phyloP scores from a whole-genome alignment of 176 grass and related monocot genomes.

The Oryza nivara region DNA sequence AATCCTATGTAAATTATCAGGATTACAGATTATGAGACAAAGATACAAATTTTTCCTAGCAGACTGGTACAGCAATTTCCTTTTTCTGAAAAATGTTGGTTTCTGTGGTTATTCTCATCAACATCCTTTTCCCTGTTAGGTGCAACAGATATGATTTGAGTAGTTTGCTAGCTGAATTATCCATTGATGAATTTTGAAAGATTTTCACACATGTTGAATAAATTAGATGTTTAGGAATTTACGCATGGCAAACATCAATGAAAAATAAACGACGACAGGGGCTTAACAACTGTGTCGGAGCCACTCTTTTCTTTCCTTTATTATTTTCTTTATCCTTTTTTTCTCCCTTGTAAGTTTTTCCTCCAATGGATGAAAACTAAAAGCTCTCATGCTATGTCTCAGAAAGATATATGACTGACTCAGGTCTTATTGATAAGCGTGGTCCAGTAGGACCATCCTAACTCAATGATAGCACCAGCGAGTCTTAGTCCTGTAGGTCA shows the following conservation, averaged over 20 bases:
- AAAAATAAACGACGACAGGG: background rate
- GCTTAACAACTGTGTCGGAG: background rate
- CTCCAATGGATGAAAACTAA: background rate
- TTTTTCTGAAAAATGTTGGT: background rate
- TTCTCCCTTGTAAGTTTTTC: background rate
- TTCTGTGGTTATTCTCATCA: conserved; percentile 1
- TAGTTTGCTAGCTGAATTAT: background rate
- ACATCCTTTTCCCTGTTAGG: background rate
- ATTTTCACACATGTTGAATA: background rate
- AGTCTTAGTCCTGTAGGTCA: conserved; percentile 10
- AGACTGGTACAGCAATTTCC: background rate
- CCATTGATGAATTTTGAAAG: background rate
- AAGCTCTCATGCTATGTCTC: background rate
- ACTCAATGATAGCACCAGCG: background rate
- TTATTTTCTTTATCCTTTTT: background rate
- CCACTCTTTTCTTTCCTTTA: no score
- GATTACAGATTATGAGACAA: background rate
- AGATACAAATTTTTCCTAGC: background rate
- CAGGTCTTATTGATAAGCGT: background rate
- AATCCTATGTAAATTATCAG: background rate
- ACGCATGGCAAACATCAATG: background rate
- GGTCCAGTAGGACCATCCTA: background rate
- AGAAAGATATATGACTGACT: background rate
- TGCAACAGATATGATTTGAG: background rate
- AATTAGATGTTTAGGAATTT: background rate